Evolutionary conservation across 2,329 filamentous ascomycete genomes (phyloP), one percentile per base, ranked within the genome.

Genomic region (Eutypa lata): DNA sequence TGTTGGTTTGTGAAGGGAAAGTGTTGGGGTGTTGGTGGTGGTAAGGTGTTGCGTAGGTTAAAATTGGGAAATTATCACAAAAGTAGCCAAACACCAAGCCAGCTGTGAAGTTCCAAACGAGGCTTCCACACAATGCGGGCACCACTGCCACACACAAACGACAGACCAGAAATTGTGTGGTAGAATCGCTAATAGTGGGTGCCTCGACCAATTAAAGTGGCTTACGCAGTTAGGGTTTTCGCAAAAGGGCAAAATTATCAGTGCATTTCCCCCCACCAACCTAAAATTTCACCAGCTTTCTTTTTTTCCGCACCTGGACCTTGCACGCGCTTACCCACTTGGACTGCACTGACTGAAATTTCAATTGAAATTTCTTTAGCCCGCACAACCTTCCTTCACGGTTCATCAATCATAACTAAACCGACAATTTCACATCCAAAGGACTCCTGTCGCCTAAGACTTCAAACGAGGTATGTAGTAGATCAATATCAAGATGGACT

Each of bases 401-500:
- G 55, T 53, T 57, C 57, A 60, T 48, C 61, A 59, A 59, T 61
- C 61, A 65, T 54, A 59, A 55, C 54, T 55, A 57, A 56, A 61
- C 61, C 63, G 57, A 65, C 62, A 59, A 50, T 47, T 53, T 57
- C 52, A 59, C 40, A 50, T 56, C 38, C 49, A 49, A 37, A 49
- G 48, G 51, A 40, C 48, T 37, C 40, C 49, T 42, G 43, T 58
- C 60, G 53, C 55, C 55, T 50, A 51, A 53, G 56, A 57, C 55
- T 47, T 55, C 58, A 51, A 54, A 64, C 62, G 74, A 79, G 76
- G 76, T 78, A 79, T 72, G 77, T 79, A 65, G 61, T 51, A 57
- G 52, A n/a, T n/a, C n/a, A 49, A 50, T 53, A 47, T 55, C 61
- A 65, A 62, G 61, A 62, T 65, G 68, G 58, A 62, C n/a, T 69